phyloP scores from a whole-genome alignment of 169 alveolate species.

The Plasmodium vivax region DNA sequence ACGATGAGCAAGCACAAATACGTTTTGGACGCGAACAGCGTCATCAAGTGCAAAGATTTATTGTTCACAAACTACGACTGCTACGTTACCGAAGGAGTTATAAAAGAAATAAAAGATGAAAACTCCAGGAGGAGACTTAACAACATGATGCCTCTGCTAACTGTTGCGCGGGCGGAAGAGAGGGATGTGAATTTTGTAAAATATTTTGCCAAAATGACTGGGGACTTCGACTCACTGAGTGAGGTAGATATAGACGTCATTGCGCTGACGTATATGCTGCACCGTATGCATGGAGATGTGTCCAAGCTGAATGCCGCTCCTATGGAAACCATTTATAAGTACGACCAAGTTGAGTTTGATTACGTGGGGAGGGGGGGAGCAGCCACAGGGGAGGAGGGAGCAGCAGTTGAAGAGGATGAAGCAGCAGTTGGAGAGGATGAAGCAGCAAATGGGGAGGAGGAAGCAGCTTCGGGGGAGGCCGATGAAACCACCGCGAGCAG shows the following conservation, averaged over 20 bases:
- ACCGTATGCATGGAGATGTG: constrained; percentile 85
- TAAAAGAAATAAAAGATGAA: constrained; percentile 74
- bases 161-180: constrained; percentile 81
- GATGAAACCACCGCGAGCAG: neutral
- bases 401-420: neutral
- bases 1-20: constrained; percentile 21
- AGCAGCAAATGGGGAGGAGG: neutral
- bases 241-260: constrained; percentile 88
- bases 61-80: constrained; percentile 42
- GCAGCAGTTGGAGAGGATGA: no score
- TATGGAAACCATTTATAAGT: constrained; percentile 50
- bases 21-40: constrained; percentile 54
- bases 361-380: neutral
- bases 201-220: constrained; percentile 89
- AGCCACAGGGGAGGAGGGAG: no score
- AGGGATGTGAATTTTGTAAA: constrained; percentile 84
- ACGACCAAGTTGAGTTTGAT: constrained; percentile 53
- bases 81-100: constrained; percentile 71
- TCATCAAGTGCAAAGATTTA: constrained; percentile 60
- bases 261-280: constrained; percentile 88
- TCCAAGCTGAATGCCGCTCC: constrained; percentile 78
- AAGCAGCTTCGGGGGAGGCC: neutral
- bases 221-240: constrained; percentile 88
- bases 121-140: constrained; percentile 33
- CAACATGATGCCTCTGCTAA: constrained; percentile 62